These are phyloP conservation scores for Rhynchosporium graminicola DNA, from an alignment of 2,329 filamentous ascomycete species.

Conservation along the genomic window DNA sequence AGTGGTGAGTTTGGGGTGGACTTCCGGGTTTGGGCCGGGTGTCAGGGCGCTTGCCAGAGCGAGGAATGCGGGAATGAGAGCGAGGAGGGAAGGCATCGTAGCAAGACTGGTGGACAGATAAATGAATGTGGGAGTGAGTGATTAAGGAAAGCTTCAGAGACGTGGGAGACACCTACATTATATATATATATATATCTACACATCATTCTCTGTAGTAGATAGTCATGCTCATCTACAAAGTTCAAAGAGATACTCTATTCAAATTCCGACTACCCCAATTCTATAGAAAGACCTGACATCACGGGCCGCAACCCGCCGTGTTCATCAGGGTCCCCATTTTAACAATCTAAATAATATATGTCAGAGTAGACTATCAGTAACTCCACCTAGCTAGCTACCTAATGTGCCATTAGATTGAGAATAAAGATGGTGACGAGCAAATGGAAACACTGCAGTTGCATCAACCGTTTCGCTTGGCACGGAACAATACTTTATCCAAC, in stretches of 20 bases:
- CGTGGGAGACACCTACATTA: neutral
- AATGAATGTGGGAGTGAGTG: neutral
- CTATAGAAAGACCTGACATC: neutral
- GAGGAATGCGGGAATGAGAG: constrained; percentile 1
- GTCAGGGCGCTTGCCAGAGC: constrained; percentile 42
- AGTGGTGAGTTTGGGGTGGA: constrained; percentile 53
- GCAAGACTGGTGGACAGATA: no score
- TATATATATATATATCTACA: neutral
- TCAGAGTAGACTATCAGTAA: neutral
- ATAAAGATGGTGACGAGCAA: neutral
- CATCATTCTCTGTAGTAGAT: neutral
- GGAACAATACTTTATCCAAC: constrained; percentile 8
- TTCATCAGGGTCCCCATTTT: neutral
- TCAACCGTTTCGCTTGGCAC: neutral
- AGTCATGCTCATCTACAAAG: neutral
- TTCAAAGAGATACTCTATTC: neutral
- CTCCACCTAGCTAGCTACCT: neutral
- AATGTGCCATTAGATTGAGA: neutral
- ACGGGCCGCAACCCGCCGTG: constrained; percentile 6
- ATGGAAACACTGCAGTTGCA: neutral
- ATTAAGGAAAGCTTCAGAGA: neutral
- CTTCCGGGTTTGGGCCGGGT: constrained; percentile 47
- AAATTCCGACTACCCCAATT: neutral
- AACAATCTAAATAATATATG: neutral
- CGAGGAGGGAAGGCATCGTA: constrained; percentile 3